phyloP scores from a whole-genome alignment of 2,329 filamentous ascomycete species.

The Microsporum canis region DNA sequence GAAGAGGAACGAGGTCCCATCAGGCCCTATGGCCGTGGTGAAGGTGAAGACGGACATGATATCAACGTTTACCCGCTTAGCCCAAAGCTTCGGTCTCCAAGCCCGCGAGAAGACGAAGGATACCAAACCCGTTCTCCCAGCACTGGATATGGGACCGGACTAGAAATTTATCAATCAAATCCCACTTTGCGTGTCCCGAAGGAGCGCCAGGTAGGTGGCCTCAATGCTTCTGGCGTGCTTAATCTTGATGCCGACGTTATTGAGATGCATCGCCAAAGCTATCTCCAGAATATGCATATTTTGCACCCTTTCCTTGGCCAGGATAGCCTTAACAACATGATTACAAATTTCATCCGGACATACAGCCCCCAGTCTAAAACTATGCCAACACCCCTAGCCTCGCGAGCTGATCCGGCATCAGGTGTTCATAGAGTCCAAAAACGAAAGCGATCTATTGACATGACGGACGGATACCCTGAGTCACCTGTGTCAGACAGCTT shows the following conservation, averaged over 20 bases:
- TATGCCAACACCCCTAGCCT: neutral
- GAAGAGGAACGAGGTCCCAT: constrained; percentile 65
- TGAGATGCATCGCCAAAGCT: constrained; percentile 42
- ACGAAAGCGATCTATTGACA: constrained; percentile 14
- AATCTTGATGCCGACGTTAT: constrained; percentile 44
- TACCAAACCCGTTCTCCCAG: constrained; percentile 35
- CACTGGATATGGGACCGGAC: constrained; percentile 42
- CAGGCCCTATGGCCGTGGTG: constrained; percentile 66
- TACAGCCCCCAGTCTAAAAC: constrained; percentile 30
- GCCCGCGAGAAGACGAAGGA: constrained; percentile 19
- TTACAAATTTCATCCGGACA: constrained; percentile 40
- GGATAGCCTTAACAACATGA: constrained; percentile 40
- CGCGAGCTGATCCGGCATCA: neutral
- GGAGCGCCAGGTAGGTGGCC: constrained; percentile 33
- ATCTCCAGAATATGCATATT: constrained; percentile 49
- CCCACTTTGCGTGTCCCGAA: constrained; percentile 22
- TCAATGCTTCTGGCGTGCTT: constrained; percentile 41
- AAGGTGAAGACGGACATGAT: constrained; percentile 48
- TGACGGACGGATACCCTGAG: constrained; percentile 3
- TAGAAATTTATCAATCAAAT: constrained; percentile 23
- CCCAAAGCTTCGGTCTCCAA: constrained; percentile 13
- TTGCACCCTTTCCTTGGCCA: constrained; percentile 54
- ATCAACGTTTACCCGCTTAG: constrained; percentile 8
- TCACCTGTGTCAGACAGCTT: constrained; percentile 9
- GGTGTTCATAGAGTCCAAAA: constrained; percentile 11